These are phyloP conservation scores for Russula vinacea DNA, from an alignment of 768 basidiomycete species.

Conservation along the genomic window DNA sequence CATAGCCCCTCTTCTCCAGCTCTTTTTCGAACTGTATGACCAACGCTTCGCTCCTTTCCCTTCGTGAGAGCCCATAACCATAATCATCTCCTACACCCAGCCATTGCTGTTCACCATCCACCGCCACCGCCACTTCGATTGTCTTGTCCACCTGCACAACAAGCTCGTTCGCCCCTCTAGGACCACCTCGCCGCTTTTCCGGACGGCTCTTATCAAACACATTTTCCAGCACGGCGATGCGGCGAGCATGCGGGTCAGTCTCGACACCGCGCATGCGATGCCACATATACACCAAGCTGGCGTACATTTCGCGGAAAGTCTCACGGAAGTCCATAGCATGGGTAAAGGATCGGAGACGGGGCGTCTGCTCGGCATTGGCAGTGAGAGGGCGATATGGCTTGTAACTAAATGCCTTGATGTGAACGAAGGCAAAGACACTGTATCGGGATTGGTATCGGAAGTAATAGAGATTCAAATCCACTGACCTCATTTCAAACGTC, in stretches of 20 bases:
- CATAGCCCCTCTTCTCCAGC: slow-evolving; percentile 40
- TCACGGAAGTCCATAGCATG: slow-evolving; percentile 71
- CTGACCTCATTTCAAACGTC: slow-evolving; percentile 74
- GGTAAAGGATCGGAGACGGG: slow-evolving; percentile 54
- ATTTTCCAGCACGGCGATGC: slow-evolving; percentile 41
- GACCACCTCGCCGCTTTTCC: slow-evolving; percentile 24
- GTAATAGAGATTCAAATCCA: slow-evolving; percentile 24
- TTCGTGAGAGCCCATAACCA: slow-evolving; percentile 42
- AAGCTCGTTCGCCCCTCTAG: slow-evolving; percentile 14
- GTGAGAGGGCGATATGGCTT: slow-evolving; percentile 48
- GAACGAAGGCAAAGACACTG: slow-evolving; percentile 65
- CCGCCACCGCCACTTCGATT: slow-evolving; percentile 36
- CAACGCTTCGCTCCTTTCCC: slow-evolving; percentile 53
- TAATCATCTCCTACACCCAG: slow-evolving; percentile 48
- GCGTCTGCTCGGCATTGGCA: slow-evolving; percentile 42
- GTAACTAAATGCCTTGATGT: slow-evolving; percentile 71
- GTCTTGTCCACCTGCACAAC: slow-evolving; percentile 11
- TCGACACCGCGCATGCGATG: slow-evolving; percentile 54
- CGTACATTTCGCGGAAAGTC: slow-evolving; percentile 59
- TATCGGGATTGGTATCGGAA: background rate
- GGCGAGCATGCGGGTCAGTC: slow-evolving; percentile 45
- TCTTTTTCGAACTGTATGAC: slow-evolving; percentile 54
- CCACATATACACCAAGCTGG: slow-evolving; percentile 56
- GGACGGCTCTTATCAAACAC: slow-evolving; percentile 37
- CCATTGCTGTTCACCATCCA: slow-evolving; percentile 52